phyloP scores from a whole-genome alignment of 2,329 filamentous ascomycete genomes.

The Tolypocladium guangdongense region DNA sequence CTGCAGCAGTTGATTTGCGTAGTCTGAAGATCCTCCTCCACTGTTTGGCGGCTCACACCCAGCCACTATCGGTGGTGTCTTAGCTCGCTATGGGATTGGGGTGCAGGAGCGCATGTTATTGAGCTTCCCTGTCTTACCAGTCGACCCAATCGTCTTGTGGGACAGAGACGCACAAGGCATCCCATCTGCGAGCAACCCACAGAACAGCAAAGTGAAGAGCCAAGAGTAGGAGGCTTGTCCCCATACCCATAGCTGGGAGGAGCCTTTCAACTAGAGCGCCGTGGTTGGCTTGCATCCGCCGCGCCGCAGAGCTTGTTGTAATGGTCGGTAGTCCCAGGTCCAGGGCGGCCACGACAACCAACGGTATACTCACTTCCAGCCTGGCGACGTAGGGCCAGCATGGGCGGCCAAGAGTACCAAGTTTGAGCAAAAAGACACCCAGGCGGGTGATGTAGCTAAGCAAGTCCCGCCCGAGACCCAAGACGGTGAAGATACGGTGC shows the following conservation, averaged over 20 bases:
- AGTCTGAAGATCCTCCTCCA: neutral
- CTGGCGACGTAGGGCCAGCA: conserved; percentile 65
- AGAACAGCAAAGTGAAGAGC: conserved; percentile 21
- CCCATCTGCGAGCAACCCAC: conserved; percentile 22
- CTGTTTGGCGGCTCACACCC: neutral
- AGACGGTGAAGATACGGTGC: conserved; percentile 15
- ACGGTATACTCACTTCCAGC: conserved; percentile 51
- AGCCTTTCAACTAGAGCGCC: conserved; percentile 7
- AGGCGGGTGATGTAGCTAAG: conserved; percentile 35
- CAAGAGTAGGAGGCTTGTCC: conserved; percentile 19
- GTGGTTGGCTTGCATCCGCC: conserved; percentile 5
- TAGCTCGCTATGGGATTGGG: neutral
- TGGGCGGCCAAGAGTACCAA: conserved; percentile 50
- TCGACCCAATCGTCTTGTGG: conserved; percentile 16
- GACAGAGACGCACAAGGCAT: conserved; percentile 19
- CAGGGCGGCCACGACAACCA: conserved; percentile 57
- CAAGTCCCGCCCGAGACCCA: conserved; percentile 18
- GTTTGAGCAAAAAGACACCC: conserved; percentile 56
- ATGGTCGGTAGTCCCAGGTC: conserved; percentile 40
- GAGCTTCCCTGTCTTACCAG: conserved; percentile 12
- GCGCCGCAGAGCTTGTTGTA: conserved; percentile 1
- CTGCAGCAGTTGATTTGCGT: too few relatives aligned
- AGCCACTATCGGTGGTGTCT: neutral
- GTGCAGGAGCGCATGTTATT: neutral
- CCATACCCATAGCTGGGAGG: conserved; percentile 16